These are phyloP conservation scores for Xylaria sp. DNA, from an alignment of 495 filamentous ascomycete species.

Conservation along the genomic window DNA sequence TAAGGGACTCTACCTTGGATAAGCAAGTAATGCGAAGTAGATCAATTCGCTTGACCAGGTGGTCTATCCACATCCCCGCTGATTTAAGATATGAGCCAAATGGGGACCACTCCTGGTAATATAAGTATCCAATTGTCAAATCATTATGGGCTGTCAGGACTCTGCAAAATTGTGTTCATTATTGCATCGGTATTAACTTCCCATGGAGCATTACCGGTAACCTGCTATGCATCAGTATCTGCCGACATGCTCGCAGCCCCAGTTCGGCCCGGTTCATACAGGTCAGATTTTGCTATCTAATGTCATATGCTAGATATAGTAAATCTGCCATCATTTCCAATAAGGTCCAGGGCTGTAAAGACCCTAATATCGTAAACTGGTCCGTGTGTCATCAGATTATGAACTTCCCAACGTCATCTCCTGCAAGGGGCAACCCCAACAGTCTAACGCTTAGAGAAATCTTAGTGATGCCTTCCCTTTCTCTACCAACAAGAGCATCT, in stretches of 20 bases:
- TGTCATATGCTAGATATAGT: constrained; percentile 12
- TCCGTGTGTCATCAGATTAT: neutral
- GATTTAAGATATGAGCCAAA: neutral
- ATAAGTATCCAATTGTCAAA: neutral
- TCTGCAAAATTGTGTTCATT: neutral
- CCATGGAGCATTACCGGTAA: neutral
- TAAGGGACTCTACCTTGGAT: neutral
- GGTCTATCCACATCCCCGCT: neutral
- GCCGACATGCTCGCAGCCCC: constrained; percentile 2
- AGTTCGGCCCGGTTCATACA: neutral
- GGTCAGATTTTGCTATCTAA: constrained; percentile 4
- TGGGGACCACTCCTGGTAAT: constrained; percentile 5
- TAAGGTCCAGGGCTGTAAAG: neutral
- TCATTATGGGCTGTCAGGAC: neutral
- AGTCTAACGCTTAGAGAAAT: neutral
- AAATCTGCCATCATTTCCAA: neutral
- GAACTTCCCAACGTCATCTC: neutral
- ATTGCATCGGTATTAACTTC: neutral
- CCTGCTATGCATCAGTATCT: constrained; percentile 5
- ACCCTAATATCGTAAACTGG: neutral
- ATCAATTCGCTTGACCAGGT: neutral
- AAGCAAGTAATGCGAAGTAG: neutral
- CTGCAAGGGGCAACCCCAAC: neutral
- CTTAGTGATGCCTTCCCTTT: neutral
- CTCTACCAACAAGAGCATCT: neutral